Percentiles rank a stretch among this genome's conserved stretches.
These are phyloP conservation scores for Cladosporium velox DNA, from an alignment of 2,329 filamentous ascomycete species.

Conservation along the genomic window DNA sequence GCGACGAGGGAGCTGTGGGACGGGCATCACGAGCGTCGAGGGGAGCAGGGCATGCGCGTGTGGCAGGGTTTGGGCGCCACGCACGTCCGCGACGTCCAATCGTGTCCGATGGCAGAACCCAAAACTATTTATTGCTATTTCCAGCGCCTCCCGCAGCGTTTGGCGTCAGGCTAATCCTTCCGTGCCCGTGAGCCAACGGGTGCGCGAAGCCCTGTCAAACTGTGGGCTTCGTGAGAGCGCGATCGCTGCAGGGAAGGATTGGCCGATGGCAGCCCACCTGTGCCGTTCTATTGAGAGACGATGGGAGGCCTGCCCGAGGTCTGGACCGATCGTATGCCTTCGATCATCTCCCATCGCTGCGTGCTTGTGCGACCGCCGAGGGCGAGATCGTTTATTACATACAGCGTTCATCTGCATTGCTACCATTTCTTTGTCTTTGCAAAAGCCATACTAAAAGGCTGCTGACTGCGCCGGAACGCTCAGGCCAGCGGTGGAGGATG, in stretches of 20 bases:
- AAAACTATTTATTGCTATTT: constrained; percentile 15
- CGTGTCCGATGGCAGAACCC: constrained; percentile 2
- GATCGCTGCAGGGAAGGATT: constrained; percentile 17
- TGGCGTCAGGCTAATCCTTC: constrained; percentile 21
- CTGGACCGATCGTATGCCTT: constrained; percentile 7
- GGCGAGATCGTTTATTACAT: background rate
- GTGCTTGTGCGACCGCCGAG: background rate
- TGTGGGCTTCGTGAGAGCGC: background rate
- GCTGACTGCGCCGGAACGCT: background rate
- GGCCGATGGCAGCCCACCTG: background rate
- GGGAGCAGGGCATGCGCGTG: background rate
- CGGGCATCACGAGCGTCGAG: constrained; percentile 15
- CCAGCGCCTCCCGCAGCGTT: constrained; percentile 16
- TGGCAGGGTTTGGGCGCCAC: constrained; percentile 16
- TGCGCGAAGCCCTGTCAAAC: constrained; percentile 7
- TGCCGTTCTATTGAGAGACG: background rate
- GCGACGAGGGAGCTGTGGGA: background rate
- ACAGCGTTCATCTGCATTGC: background rate
- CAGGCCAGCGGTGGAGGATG: constrained; percentile 1
- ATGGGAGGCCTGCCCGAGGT: background rate
- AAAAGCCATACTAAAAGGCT: background rate
- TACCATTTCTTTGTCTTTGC: background rate
- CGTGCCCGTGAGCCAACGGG: constrained; percentile 6
- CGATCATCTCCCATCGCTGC: background rate
- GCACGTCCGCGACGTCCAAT: constrained; percentile 16